Percentiles rank a stretch among this genome's conserved stretches.
Evolutionary conservation across 768 basidiomycete genomes (phyloP).

Genomic region (Paxillus ammoniavirescens): DNA sequence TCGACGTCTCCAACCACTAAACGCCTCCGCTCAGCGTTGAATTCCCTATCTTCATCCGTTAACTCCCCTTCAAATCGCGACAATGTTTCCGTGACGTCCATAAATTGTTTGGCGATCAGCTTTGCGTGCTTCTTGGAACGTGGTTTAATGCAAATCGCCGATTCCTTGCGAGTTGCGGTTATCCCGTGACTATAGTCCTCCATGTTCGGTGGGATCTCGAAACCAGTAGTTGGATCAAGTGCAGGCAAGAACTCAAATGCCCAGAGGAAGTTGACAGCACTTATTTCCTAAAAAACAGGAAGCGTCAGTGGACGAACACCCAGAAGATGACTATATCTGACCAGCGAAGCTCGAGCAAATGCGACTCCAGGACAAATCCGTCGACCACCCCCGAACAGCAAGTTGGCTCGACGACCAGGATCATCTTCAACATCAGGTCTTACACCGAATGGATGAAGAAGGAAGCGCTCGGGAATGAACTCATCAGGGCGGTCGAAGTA

Average conservation of each 20-base stretch:
- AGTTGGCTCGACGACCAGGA: no score
- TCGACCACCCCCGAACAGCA: no score
- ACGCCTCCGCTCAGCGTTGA: neutral
- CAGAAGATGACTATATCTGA: no score
- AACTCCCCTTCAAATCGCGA: neutral
- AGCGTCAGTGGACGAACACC: neutral
- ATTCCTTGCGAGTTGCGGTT: neutral
- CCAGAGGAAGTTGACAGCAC: slow-evolving; percentile 30
- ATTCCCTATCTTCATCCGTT: neutral
- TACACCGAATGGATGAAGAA: neutral
- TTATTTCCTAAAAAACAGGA: slow-evolving; percentile 15
- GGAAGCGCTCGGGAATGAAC: slow-evolving; percentile 27
- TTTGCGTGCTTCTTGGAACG: neutral
- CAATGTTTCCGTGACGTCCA: neutral
- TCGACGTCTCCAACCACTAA: neutral
- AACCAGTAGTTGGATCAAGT: neutral
- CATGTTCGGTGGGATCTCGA: neutral
- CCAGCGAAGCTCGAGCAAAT: no score
- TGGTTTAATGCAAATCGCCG: neutral
- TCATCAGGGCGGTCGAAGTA: slow-evolving; percentile 23
- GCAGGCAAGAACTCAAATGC: slow-evolving; percentile 7
- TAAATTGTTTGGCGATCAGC: neutral
- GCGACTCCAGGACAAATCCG: no score
- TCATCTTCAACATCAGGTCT: no score
- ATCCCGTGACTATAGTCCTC: neutral